Evolutionary conservation across 2,329 filamentous ascomycete genomes (phyloP), one percentile per base, ranked within the genome.

Genomic region (Septoria linicola): DNA sequence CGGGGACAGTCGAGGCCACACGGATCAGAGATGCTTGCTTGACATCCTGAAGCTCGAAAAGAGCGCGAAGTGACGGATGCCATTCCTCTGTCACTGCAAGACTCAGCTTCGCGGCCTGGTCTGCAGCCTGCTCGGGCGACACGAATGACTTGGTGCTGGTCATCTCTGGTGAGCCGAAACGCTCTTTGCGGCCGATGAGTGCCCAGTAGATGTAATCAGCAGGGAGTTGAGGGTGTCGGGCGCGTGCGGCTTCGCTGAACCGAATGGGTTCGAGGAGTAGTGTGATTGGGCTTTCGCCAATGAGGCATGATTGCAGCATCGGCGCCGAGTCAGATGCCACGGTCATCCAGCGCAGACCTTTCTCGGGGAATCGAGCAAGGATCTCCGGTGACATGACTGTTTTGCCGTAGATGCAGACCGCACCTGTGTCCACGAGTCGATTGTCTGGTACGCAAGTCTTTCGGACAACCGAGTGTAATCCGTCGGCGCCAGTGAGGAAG

Each of bases 11-110:
- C 7, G 69, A 70, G 8, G 64, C 58, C 44, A 72, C 63, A 11
- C 65, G 66, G 46, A 68, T 59, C 10, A 65, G 64, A 2, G 69
- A 65, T 3, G 69, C 59, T 41, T 70, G 64, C 7, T 32, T 54
- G 10, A 59, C 47, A 49, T 55, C 58, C 44, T 60, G 58, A 1
- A 57, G 45, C 41, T 60, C 53, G 30, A 60, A 58, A 21, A 58
- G 37, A 2, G 55, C 55, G 20, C 54, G 49, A 21, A 61, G 46
- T 8, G 54, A 56, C 6, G 50, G 45, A n/a, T 58, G 51, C 57
- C 59, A 61, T 32, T 61, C 54, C 30, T 58, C 42, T n/a, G 57
- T 56, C 16, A 61, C 40, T 11, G 48, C 47, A 19, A 58, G 41
- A 27, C 41, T 55, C 23, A 59, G 48, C 35, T 49, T 41, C 25